Evolutionary conservation across 129 eudicot genomes (phyloP).

Genomic region (Artemisia annua): DNA sequence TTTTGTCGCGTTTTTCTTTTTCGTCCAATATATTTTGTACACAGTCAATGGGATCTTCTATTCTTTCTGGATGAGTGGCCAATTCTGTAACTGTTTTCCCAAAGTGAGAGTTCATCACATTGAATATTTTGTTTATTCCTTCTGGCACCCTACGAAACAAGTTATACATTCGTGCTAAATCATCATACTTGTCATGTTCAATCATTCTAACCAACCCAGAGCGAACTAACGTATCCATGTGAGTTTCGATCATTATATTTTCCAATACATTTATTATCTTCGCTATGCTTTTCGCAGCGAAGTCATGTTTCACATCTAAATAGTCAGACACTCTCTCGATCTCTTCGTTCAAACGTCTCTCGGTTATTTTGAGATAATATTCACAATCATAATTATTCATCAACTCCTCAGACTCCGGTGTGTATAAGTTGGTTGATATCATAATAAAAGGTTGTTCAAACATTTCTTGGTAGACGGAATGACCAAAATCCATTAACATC

Average conservation of each 20-base stretch:
- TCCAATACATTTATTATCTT: conserved; percentile 50
- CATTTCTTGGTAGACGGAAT: too few relatives aligned
- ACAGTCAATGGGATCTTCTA: too few relatives aligned
- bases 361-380: conserved; percentile 50
- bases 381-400: conserved; percentile 50
- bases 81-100: conserved; percentile 34
- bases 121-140: conserved; percentile 24
- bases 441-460: conserved; percentile 37
- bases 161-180: too few relatives aligned
- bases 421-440: too few relatives aligned
- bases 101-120: conserved; percentile 53
- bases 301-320: conserved; percentile 45
- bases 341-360: conserved; percentile 55
- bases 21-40: too few relatives aligned
- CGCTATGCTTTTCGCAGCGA: conserved; percentile 3
- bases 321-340: conserved; percentile 54
- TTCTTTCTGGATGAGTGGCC: too few relatives aligned
- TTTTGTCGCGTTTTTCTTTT: too few relatives aligned
- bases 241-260: conserved; percentile 49
- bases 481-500: too few relatives aligned
- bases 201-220: too few relatives aligned
- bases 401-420: too few relatives aligned
- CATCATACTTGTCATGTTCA: too few relatives aligned
- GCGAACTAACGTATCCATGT: conserved; percentile 44
- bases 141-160: too few relatives aligned